These are phyloP conservation scores for Nicotiana noctiflora DNA, from an alignment of 257 asterid genomes.

Conservation along the genomic window DNA sequence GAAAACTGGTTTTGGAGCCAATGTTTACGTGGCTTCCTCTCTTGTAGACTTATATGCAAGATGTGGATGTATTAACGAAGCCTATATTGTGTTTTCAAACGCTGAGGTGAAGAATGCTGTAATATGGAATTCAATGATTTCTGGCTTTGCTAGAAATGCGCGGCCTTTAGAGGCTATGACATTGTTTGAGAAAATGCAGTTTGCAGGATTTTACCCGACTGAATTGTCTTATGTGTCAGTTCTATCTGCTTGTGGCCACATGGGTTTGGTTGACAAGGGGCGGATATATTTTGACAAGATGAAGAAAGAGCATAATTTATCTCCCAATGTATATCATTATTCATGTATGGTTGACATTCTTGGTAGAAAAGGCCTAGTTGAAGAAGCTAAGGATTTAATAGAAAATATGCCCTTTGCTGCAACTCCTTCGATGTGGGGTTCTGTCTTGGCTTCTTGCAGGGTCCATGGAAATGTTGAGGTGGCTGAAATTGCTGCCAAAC, in stretches of 20 bases:
- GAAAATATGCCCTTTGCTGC: conserved; percentile 72
- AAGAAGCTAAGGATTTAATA: conserved; percentile 66
- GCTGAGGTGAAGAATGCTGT: conserved; percentile 59
- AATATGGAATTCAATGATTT: conserved; percentile 75
- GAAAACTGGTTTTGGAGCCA: conserved; percentile 47
- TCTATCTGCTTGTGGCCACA: conserved; percentile 79
- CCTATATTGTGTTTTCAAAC: conserved; percentile 47
- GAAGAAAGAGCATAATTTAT: conserved; percentile 48
- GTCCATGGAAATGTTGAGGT: conserved; percentile 59
- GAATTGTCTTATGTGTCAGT: conserved; percentile 64
- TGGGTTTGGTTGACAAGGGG: conserved; percentile 78
- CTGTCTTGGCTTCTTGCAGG: conserved; percentile 77
- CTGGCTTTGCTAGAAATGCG: conserved; percentile 75
- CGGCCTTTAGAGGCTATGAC: conserved; percentile 67
- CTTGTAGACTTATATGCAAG: conserved; percentile 85
- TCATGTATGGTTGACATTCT: conserved; percentile 87
- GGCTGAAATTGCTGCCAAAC: conserved; percentile 69
- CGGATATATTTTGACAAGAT: conserved; percentile 59
- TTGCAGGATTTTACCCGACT: conserved; percentile 38
- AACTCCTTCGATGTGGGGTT: conserved; percentile 91
- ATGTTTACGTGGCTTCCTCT: conserved; percentile 46
- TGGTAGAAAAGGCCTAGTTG: conserved; percentile 57
- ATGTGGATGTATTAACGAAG: conserved; percentile 68
- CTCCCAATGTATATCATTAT: conserved; percentile 58
- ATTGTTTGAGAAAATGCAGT: conserved; percentile 87